These are phyloP conservation scores for Boletus smithii DNA, from an alignment of 1,284 basidiomycete species.

Conservation along the genomic window DNA sequence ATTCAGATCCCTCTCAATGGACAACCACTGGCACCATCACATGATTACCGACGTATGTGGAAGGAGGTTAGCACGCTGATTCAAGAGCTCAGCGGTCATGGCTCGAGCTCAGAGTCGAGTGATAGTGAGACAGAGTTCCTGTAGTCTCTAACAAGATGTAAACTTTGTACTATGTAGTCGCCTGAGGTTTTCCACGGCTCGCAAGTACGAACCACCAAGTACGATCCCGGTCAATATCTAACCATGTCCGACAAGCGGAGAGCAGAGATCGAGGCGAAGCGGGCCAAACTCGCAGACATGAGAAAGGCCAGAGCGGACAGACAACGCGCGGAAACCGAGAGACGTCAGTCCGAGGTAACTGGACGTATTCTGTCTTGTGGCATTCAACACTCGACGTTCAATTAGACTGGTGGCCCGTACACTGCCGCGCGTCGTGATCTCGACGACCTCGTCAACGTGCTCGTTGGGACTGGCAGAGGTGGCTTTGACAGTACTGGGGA, in stretches of 20 bases:
- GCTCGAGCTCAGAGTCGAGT: too few relatives aligned
- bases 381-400: not conserved
- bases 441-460: constrained; percentile 62
- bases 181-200: constrained; percentile 30
- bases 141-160: too few relatives aligned
- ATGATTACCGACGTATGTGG: too few relatives aligned
- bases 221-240: too few relatives aligned
- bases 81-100: not conserved
- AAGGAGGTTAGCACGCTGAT: not conserved
- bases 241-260: constrained; percentile 53
- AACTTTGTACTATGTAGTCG: too few relatives aligned
- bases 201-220: too few relatives aligned
- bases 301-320: constrained; percentile 70
- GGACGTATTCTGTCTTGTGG: not conserved
- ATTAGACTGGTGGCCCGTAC: constrained; percentile 34
- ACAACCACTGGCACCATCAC: too few relatives aligned
- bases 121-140: too few relatives aligned
- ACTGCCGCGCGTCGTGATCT: constrained; percentile 52
- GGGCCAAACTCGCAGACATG: constrained; percentile 83
- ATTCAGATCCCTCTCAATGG: too few relatives aligned
- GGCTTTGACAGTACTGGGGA: constrained; percentile 49
- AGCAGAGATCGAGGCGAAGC: constrained; percentile 90
- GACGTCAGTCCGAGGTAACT: constrained; percentile 46
- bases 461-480: constrained; percentile 43
- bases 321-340: constrained; percentile 56